A percentile compares a stretch with the other conserved stretches of the same genome.
These are phyloP conservation scores for Solanum rostratum DNA, from an alignment of 257 asterid genomes.

Conservation along the genomic window DNA sequence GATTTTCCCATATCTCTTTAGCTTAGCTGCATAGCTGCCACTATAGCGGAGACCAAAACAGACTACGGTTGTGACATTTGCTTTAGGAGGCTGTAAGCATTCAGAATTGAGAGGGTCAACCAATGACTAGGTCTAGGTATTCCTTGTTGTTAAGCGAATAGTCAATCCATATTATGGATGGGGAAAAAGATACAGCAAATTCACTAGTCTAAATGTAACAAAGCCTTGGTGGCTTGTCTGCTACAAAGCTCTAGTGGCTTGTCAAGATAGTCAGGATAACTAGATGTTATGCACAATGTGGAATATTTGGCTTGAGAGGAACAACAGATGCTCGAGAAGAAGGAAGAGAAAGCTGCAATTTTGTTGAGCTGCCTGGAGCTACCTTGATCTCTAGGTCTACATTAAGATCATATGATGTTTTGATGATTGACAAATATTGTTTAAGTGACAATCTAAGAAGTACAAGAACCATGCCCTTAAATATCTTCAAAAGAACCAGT, in stretches of 20 bases:
- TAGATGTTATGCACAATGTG: not conserved
- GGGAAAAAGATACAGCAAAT: not conserved
- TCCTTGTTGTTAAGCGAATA: not conserved
- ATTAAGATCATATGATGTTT: no score
- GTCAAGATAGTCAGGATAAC: not conserved
- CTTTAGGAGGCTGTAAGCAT: not conserved
- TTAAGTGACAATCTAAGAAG: no score
- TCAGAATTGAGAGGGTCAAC: not conserved
- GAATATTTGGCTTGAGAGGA: not conserved
- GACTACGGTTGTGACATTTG: not conserved
- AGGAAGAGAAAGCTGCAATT: no score
- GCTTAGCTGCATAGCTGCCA: not conserved
- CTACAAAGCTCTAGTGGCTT: not conserved
- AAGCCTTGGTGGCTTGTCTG: not conserved
- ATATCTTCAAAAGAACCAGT: no score
- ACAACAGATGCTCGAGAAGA: not conserved
- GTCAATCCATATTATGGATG: not conserved
- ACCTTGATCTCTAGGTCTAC: no score
- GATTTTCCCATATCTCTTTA: not conserved
- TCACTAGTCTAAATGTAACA: not conserved
- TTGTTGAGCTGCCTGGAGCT: no score
- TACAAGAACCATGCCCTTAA: no score
- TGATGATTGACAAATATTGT: no score
- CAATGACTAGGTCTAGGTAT: not conserved
- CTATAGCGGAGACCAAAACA: not conserved